Base-by-base conservation (phyloP, 1,284 basidiomycete genomes). In the Cryptococcus sp. region DNA sequence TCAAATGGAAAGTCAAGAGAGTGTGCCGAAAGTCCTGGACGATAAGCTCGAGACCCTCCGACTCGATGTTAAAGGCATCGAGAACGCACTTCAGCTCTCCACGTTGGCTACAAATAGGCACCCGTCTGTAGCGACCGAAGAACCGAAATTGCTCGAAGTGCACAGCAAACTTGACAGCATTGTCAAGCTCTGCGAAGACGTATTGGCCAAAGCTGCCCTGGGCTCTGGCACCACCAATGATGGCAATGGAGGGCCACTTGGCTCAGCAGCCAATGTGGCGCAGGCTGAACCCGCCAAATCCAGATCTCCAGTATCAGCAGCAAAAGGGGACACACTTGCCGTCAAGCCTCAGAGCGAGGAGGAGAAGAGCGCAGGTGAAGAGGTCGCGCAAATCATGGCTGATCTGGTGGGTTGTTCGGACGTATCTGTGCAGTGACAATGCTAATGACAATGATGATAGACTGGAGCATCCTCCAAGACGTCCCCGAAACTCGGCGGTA, bases 161-260 rank as follows among this genome's bases (percentile, higher is more conserved):
- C 61, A 77, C 56, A 38, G 44, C 22, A 78, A 78, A 54, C 66
- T 78, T 11, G 76, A 78, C 51, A 62, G 58, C 13, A 70, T 78
- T 38, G 70, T 66, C 17, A 59, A 58, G 16, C 59, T 74, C 1
- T 75, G 73, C 57, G 66, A 74, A 56, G 68, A 72, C 17, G 56
- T 72, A 13, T 52, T 75, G 17, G 58, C 65, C 5, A 48, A 54
- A 20, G 17, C 42, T 10, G 47, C 47, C 0, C 19, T 15, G 8
- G 47, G 17, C 3, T 6, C 22, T 25, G 45, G 13, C 1, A 45
- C 46, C 17, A 27, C 48, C n/a, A n/a, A 42, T 10, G 40, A 44
- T 1, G 50, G 44, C 31, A 38, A 47, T 10, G 46, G 44, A n/a
- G 41, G 3, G 47, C 54, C 3, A 13, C 31, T 35, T 13, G 25